Evolutionary conservation across 768 basidiomycete genomes (phyloP).

Genomic region (Agaricus sinodeliciosus): DNA sequence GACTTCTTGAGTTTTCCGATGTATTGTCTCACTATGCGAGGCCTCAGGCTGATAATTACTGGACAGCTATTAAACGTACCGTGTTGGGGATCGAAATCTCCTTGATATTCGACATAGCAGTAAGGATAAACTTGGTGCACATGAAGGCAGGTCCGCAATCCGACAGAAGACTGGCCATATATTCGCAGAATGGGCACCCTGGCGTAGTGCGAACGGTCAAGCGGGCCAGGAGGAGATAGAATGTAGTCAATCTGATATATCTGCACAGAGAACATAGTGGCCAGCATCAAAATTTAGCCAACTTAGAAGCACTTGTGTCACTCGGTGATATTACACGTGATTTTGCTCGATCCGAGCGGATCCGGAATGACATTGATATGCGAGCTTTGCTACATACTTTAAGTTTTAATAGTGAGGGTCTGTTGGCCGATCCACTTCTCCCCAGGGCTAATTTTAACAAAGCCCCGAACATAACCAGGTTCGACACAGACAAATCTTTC

Average conservation of each 20-base stretch:
- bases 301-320: no score
- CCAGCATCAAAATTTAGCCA: neutral
- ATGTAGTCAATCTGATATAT: conserved; percentile 56
- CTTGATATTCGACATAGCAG: conserved; percentile 80
- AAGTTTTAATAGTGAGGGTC: conserved; percentile 38
- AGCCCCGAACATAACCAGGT: conserved; percentile 79
- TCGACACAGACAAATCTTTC: conserved; percentile 86
- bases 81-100: conserved; percentile 51
- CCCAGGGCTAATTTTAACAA: conserved; percentile 53
- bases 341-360: no score
- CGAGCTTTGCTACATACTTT: neutral
- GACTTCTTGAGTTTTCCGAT: conserved; percentile 63
- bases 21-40: conserved; percentile 61
- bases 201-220: conserved; percentile 58
- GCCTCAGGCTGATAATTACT: conserved; percentile 2
- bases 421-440: conserved; percentile 77
- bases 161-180: conserved; percentile 74
- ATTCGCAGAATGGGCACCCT: conserved; percentile 80
- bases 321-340: no score
- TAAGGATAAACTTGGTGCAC: conserved; percentile 95
- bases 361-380: no score
- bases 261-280: conserved; percentile 5
- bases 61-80: conserved; percentile 34
- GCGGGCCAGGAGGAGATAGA: conserved; percentile 47
- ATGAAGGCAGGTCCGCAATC: conserved; percentile 79